These are phyloP conservation scores for Tulasnella sp. DNA, from an alignment of 768 basidiomycete genomes.

Conservation along the genomic window DNA sequence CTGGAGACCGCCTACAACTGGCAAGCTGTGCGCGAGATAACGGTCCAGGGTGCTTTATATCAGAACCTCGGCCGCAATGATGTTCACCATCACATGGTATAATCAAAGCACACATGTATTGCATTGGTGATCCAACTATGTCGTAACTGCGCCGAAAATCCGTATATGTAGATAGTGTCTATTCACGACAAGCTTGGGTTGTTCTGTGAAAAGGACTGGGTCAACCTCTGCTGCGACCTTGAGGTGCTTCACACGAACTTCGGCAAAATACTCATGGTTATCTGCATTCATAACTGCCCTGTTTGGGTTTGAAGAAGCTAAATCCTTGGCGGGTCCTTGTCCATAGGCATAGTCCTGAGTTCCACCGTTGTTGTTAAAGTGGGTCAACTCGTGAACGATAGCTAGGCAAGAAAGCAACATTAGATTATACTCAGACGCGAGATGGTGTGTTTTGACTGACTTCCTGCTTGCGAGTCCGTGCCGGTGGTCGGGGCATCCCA, in stretches of 20 bases:
- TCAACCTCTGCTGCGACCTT: neutral
- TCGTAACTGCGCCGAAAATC: neutral
- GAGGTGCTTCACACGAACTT: neutral
- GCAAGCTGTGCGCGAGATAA: too few species aligned
- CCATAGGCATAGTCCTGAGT: constrained; percentile 32
- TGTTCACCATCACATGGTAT: neutral
- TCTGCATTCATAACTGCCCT: constrained; percentile 32
- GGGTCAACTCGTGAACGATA: constrained; percentile 36
- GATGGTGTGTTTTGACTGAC: neutral
- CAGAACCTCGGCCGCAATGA: neutral
- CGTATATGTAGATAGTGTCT: neutral
- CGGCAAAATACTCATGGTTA: constrained; percentile 22
- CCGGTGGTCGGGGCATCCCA: constrained; percentile 34
- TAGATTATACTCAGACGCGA: neutral
- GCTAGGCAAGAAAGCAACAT: neutral
- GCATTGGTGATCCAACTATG: neutral
- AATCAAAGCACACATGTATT: neutral
- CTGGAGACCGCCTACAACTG: too few species aligned
- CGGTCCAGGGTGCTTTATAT: neutral
- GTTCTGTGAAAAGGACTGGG: constrained; percentile 20
- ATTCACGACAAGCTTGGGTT: constrained; percentile 22
- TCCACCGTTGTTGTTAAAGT: constrained; percentile 34
- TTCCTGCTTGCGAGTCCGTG: constrained; percentile 36
- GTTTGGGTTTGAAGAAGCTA: constrained; percentile 22
- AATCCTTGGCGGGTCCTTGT: constrained; percentile 23